Conservation (phyloP, 129 eudicot genomes). For the Escallonia herrerae region DNA sequence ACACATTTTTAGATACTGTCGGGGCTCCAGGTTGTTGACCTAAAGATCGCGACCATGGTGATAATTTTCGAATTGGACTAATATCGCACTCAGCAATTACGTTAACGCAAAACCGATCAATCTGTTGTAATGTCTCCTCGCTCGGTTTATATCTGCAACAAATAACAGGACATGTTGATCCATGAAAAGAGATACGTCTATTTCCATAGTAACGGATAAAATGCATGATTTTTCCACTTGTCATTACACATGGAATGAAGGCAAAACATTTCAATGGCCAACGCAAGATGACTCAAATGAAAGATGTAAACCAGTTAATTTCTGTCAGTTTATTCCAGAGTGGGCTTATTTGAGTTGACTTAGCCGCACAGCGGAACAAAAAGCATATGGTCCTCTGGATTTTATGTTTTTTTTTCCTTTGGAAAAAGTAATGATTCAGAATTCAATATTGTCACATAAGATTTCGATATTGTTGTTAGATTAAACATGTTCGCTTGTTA, state of each 20-base stretch:
- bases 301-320: background rate
- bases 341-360: too few species aligned
- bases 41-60: conserved; percentile 64
- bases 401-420: too few species aligned
- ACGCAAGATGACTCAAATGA: background rate
- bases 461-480: too few species aligned
- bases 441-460: too few species aligned
- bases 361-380: too few species aligned
- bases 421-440: too few species aligned
- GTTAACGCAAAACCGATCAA: conserved; percentile 81
- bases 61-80: conserved; percentile 49
- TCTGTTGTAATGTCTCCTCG: conserved; percentile 80
- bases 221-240: too few species aligned
- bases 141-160: conserved; percentile 86
- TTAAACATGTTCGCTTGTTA: too few species aligned
- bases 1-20: conserved; percentile 33
- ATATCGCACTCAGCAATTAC: conserved; percentile 78
- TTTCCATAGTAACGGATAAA: too few species aligned
- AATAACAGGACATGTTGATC: conserved; percentile 1
- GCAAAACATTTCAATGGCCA: background rate
- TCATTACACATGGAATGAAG: background rate
- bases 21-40: conserved; percentile 50
- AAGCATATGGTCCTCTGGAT: too few species aligned
- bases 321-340: background rate
- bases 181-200: background rate